Evolutionary conservation across 2,329 filamentous ascomycete species (phyloP), one percentile per base, ranked within the genome.

Genomic region (Talaromyces pinophilus): DNA sequence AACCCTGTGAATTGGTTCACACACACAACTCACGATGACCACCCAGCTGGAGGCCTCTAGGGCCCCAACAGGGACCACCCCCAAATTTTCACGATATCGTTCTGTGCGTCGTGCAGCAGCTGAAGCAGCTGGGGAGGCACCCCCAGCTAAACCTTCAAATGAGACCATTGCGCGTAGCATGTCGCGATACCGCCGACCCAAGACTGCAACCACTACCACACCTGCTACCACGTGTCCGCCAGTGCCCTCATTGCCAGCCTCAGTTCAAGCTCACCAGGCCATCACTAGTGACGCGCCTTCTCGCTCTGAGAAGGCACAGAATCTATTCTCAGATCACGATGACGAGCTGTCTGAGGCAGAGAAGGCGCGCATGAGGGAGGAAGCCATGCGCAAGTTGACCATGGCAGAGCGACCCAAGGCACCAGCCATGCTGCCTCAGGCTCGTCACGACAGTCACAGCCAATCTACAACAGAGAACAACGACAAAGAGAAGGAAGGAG

Each of bases 81-180:
- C 76, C 62, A 87, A 85, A 72, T 83, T 86, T 73, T 85, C 85
- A 64, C 82, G 86, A 50, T 88, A 88, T 75, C 81, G 85, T 69
- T 86, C 85, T 35, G 84, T 87, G 64, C 79, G 86, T 67, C 81
- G 81, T 68, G 78, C 78, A 11, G 74, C 75, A 25, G 71, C 75
- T 28, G 62, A 63, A 7, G 57, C 22, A 25, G 30, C 60, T 15
- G 57, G 44, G 40, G 57, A 48, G 13, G 19, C 22, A 30, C 8
- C 48, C 25, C 6, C 46, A 28, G 59, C 52, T 33, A 60, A 65
- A 57, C 59, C 60, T 65, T 70, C 73, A 52, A 73, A 73, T 70
- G 73, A 68, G 44, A 69, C 70, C 6, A 68, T 77, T 60, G 64
- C 71, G 55, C 70, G 75, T 63, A 80, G 78, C 67, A 79, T 79